A percentile compares a stretch with the other conserved stretches of the same genome.
These are phyloP conservation scores for Raffaelea ambrosiae DNA, from an alignment of 2,329 filamentous ascomycete species.

Conservation along the genomic window DNA sequence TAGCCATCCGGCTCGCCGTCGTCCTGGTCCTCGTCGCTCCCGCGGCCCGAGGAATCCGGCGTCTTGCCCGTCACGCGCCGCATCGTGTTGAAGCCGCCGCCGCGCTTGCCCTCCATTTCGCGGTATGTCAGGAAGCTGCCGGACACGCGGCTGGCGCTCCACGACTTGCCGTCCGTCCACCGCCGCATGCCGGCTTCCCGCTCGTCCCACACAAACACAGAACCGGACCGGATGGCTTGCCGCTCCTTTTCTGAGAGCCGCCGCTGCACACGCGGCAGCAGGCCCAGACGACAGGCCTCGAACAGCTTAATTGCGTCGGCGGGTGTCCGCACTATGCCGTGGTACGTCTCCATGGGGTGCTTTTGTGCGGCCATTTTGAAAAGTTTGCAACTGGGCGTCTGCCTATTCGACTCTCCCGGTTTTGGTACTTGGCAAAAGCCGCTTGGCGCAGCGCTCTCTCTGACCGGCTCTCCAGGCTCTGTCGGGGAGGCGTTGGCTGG, in stretches of 20 bases:
- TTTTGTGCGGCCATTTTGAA: slow-evolving; percentile 20
- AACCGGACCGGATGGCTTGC: slow-evolving; percentile 90
- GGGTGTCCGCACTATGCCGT: slow-evolving; percentile 91
- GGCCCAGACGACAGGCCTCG: slow-evolving; percentile 84
- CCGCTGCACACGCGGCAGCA: slow-evolving; percentile 85
- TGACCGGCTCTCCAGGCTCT: no score
- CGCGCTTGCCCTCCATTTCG: slow-evolving; percentile 98
- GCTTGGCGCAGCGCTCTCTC: no score
- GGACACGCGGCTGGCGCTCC: slow-evolving; percentile 95
- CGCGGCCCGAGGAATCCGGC: slow-evolving; percentile 65
- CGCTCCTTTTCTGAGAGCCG: slow-evolving; percentile 93
- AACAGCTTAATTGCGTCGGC: slow-evolving; percentile 97
- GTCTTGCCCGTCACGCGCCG: slow-evolving; percentile 60
- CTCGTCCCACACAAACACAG: slow-evolving; percentile 99
- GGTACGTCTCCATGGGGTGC: slow-evolving; percentile 80
- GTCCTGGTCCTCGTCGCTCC: slow-evolving; percentile 78
- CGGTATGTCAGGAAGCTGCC: slow-evolving; percentile 96
- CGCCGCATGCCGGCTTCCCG: slow-evolving; percentile 94
- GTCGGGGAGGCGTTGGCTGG: no score
- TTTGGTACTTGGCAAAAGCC: neutral
- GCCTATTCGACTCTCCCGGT: neutral
- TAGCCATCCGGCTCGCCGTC: slow-evolving; percentile 84
- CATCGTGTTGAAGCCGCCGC: slow-evolving; percentile 59
- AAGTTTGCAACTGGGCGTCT: neutral
- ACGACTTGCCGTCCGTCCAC: slow-evolving; percentile 98